Base-by-base conservation (phyloP, 352 stramenopile species). In the Pseudoperonospora humuli region DNA sequence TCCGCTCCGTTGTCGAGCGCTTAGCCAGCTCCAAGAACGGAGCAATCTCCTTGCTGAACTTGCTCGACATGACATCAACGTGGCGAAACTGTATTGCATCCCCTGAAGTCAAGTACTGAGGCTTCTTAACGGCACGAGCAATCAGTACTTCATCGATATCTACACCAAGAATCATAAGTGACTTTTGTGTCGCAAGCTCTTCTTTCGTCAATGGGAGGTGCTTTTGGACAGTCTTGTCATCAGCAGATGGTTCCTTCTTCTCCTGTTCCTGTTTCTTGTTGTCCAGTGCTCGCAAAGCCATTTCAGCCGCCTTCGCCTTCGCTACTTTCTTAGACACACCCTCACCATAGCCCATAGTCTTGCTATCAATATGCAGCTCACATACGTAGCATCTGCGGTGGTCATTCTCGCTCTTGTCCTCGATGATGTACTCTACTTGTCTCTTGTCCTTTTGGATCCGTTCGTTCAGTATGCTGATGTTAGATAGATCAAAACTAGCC, bases 261-360 rank as follows among this genome's bases (percentile, higher is more conserved):
- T 49, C 14, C 13, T 64, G 49, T 19, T 46, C 14, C 10, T 46
- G 46, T 18, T 53, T 40, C 36, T 57, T 42, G 3, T 37, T 15
- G 3, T 57, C 38, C 37, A 82, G 18, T 1, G 26, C 11, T 37
- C 39, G 41, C 43, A 88, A 20, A 9, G 71, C 75, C 2, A 60
- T 50, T 25, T 67, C 62, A 2, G 77, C 76, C 2, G 77, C 77
- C 43, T 87, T 89, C 19, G 76, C 70, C 50, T 88, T 88, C 6
- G 76, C 76, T 13, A 89, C 75, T 57, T 86, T 85, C 50, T 89
- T 92, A 4, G 76, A 92, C 6, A 92, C 68, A 9, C 79, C 75
- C 42, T 82, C 58, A 4, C 72, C 73, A 17, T 48, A 48, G 3
- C 70, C 71, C 42, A 87, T 53, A 13, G 40, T 45, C 28, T 72